Base-by-base conservation (phyloP, 805 yeast genomes). In the Nakazawaea wickerhamii region DNA sequence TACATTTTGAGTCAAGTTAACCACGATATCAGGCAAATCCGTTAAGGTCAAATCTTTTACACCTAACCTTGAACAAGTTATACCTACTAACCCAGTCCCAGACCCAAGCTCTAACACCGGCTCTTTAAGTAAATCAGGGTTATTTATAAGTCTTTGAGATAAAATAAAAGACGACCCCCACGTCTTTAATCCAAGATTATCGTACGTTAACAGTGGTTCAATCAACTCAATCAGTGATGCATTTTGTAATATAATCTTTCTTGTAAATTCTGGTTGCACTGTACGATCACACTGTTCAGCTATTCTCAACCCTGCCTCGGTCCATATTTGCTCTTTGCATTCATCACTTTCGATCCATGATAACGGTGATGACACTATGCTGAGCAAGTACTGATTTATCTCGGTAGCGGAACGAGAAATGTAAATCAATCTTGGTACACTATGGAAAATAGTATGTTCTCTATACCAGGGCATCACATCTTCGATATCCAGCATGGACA, bases 21-120 rank as follows among this genome's bases (percentile, higher is more conserved):
- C 75, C 0, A 84, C 70, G 33, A 91, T 90, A 38, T 81, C 93
- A 0, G 79, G 79, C 38, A 93, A 64, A 58, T 91, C 99, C 0
- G 98, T 90, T 19, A 88, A 58, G 10, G 61, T 53, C 1, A 81
- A 64, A 0, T 60, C 51, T 47, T 57, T 45, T 37, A 52, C 56
- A 0, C 88, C 88, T 5, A 81, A 52, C 7, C 68, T 44, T 0
- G 74, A 75, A 43, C 85, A 70, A 0, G 81, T 70, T 27, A 93
- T 83, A 0, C 98, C 97, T 3, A 81, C 83, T 13, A 91, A 67
- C 0, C 99, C 99, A 0, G 99, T 93, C 0, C 99, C 99, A 0
- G 98, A 71, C 0, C 99, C 99, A n/a, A 93, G 64, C 54, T 91
- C 99, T 22, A 85, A 57, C 0, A 81, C 53, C 4, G 58, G 71